These are phyloP conservation scores for Kazachstania kunashirensis DNA, from an alignment of 805 yeast species.

Conservation along the genomic window DNA sequence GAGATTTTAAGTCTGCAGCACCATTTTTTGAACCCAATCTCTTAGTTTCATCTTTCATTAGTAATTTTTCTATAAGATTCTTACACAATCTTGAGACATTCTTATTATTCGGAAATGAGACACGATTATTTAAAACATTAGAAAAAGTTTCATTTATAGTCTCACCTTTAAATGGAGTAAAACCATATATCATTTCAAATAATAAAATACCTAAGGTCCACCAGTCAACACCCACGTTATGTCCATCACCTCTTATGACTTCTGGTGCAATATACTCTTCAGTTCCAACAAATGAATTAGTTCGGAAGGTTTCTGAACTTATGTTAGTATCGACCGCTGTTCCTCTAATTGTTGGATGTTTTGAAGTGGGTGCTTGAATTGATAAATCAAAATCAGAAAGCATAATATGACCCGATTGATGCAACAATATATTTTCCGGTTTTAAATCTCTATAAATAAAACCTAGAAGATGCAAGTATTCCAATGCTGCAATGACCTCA, in stretches of 20 bases:
- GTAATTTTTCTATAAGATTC: constrained; percentile 64
- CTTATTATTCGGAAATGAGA: constrained; percentile 62
- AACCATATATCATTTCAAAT: constrained; percentile 91
- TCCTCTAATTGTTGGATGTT: constrained; percentile 47
- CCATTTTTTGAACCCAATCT: constrained; percentile 89
- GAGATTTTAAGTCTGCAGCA: constrained; percentile 88
- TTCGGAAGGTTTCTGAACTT: constrained; percentile 90
- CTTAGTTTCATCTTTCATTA: constrained; percentile 81
- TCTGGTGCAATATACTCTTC: constrained; percentile 99
- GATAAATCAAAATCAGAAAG: constrained; percentile 91
- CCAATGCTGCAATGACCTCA: constrained; percentile 94
- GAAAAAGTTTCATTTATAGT: constrained; percentile 85
- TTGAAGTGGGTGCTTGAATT: constrained; percentile 71
- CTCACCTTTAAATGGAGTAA: constrained; percentile 91
- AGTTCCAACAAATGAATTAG: constrained; percentile 97
- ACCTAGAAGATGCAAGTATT: constrained; percentile 92
- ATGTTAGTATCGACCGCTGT: constrained; percentile 72
- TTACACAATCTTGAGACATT: constrained; percentile 68
- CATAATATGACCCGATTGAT: constrained; percentile 98
- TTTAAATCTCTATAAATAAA: constrained; percentile 92
- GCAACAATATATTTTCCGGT: constrained; percentile 90
- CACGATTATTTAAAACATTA: constrained; percentile 76
- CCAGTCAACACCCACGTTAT: constrained; percentile 98
- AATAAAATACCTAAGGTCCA: constrained; percentile 95
- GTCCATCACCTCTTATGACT: constrained; percentile 94